phyloP scores from a whole-genome alignment of 2,329 filamentous ascomycete species.

The Claviceps humidiphila region DNA sequence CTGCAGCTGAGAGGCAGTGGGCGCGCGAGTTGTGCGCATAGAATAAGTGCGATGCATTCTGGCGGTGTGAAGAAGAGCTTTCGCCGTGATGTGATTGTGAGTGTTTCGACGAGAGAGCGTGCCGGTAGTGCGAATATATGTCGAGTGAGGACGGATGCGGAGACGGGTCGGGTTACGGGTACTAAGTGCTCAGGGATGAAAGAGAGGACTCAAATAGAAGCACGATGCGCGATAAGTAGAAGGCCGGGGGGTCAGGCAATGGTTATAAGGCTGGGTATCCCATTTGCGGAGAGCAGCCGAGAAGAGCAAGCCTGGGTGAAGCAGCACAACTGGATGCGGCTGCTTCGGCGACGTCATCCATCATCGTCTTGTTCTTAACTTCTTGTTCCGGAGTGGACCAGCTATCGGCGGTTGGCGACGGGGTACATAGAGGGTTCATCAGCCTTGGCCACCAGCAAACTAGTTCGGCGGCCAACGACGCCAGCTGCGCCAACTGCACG shows the following conservation, averaged over 20 bases:
- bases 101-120: no score
- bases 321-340: no score
- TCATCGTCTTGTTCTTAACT: slow-evolving; percentile 8
- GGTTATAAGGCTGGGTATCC: slow-evolving; percentile 7
- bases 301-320: no score
- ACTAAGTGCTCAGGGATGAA: not conserved
- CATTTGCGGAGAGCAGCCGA: slow-evolving; percentile 1
- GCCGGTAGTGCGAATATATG: not conserved
- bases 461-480: no score
- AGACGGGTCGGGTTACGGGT: not conserved
- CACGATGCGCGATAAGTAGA: not conserved
- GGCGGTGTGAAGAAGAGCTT: slow-evolving; percentile 12
- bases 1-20: slow-evolving; percentile 70
- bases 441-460: no score
- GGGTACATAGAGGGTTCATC: no score
- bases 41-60: slow-evolving; percentile 97
- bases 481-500: no score
- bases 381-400: no score
- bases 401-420: no score
- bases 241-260: slow-evolving; percentile 2
- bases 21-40: slow-evolving; percentile 93
- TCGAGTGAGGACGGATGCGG: not conserved
- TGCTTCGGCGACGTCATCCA: slow-evolving; percentile 7
- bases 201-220: not conserved
- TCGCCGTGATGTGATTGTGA: slow-evolving; percentile 4